Conservation (phyloP, 805 yeast species). For the Wickerhamiella domercqiae region DNA sequence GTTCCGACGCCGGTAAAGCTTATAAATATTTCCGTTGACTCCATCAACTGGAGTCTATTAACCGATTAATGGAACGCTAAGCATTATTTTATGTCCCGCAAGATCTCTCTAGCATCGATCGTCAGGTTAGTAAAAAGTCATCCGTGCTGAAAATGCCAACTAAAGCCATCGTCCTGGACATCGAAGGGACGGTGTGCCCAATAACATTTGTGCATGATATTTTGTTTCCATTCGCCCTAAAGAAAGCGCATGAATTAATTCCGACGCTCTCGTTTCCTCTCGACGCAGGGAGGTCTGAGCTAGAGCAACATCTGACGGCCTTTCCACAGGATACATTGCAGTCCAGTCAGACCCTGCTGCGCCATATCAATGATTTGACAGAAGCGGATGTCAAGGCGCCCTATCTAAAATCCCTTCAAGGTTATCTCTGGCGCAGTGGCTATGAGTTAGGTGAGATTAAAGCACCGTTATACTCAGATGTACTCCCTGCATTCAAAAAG, state of each 20-base stretch:
- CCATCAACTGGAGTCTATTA: no score
- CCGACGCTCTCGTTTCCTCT: constrained; percentile 18
- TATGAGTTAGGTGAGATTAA: constrained; percentile 58
- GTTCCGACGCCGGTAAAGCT: no score
- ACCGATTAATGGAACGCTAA: no score
- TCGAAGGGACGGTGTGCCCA: constrained; percentile 90
- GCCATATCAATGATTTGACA: constrained; percentile 45
- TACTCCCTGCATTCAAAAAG: constrained; percentile 37
- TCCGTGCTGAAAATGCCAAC: no score
- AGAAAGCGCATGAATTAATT: constrained; percentile 17
- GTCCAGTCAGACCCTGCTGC: constrained; percentile 24
- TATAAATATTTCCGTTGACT: no score
- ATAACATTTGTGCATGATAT: constrained; percentile 72
- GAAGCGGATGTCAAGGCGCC: constrained; percentile 61
- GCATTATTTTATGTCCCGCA: no score
- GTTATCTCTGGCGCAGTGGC: constrained; percentile 68
- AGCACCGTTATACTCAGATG: constrained; percentile 69
- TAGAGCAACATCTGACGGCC: constrained; percentile 24
- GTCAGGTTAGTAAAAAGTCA: no score
- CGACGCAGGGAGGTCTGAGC: constrained; percentile 11
- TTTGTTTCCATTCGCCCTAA: constrained; percentile 55
- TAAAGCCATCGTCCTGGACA: constrained; percentile 49
- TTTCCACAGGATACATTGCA: constrained; percentile 31
- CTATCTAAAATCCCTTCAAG: constrained; percentile 63
- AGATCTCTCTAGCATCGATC: no score